Evolutionary conservation across 257 asterid genomes (phyloP).

Genomic region (Datura wrightii): DNA sequence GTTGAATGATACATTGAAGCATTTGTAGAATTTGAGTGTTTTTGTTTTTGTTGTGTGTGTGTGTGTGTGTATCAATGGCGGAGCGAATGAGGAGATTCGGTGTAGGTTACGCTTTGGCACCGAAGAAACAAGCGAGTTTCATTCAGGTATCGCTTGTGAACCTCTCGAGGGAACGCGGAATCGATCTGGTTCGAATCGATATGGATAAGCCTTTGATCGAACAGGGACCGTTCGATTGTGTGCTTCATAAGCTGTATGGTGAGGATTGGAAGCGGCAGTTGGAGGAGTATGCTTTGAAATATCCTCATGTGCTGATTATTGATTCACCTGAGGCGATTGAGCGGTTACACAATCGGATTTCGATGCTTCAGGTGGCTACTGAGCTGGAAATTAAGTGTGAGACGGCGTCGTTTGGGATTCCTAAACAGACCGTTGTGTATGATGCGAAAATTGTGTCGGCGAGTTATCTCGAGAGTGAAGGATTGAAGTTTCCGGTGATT

Average conservation of each 20-base stretch:
- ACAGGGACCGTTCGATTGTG: conserved; percentile 74
- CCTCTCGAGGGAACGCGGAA: conserved; percentile 56
- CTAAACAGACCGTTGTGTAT: conserved; percentile 60
- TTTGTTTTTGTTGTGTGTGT: not conserved
- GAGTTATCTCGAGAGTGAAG: conserved; percentile 46
- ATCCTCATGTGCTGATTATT: conserved; percentile 58
- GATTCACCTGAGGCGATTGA: conserved; percentile 71
- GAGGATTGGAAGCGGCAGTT: conserved; percentile 66
- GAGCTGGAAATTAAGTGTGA: conserved; percentile 45
- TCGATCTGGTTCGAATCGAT: conserved; percentile 76
- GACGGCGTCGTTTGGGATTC: conserved; percentile 62
- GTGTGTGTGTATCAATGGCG: conserved; percentile 38
- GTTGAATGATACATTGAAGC: not conserved
- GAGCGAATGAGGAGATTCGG: conserved; percentile 53
- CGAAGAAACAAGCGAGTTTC: conserved; percentile 77
- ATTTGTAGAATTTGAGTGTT: not conserved
- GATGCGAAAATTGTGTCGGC: conserved; percentile 52
- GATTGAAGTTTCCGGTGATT: conserved; percentile 70
- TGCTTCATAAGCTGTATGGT: conserved; percentile 71
- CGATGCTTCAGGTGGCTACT: conserved; percentile 71
- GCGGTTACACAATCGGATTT: conserved; percentile 69
- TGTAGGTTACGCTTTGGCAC: conserved; percentile 80
- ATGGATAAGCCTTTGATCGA: conserved; percentile 56
- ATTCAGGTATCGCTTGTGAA: conserved; percentile 61
- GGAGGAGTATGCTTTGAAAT: conserved; percentile 47